These are phyloP conservation scores for Aspergillus luchuensis DNA, from an alignment of 2,329 filamentous ascomycete species.

Conservation along the genomic window DNA sequence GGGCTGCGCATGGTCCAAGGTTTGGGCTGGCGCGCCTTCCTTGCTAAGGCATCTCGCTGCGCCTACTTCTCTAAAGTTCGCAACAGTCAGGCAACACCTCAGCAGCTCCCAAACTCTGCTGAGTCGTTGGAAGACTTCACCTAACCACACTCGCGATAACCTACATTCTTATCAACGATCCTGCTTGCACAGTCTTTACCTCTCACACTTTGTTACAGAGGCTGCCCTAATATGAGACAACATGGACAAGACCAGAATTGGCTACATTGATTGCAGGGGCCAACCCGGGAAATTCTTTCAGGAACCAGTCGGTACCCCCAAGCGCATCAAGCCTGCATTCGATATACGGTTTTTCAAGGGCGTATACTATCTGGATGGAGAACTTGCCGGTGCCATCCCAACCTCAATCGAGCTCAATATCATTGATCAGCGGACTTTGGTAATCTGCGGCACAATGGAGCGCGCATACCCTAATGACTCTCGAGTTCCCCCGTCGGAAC, in stretches of 20 bases:
- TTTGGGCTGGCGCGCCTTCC: too few relatives aligned
- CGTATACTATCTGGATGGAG: conserved; percentile 50
- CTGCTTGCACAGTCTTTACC: too few relatives aligned
- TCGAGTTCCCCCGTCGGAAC: conserved; percentile 25
- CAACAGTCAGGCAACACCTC: too few relatives aligned
- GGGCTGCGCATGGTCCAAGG: too few relatives aligned
- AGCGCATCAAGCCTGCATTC: conserved; percentile 44
- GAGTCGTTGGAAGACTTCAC: too few relatives aligned
- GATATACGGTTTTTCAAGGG: conserved; percentile 50
- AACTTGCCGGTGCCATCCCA: conserved; percentile 51
- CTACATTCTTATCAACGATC: too few relatives aligned
- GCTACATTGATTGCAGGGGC: neutral
- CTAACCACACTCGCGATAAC: too few relatives aligned
- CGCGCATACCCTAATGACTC: conserved; percentile 32
- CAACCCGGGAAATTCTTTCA: neutral
- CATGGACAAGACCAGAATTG: neutral
- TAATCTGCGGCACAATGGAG: conserved; percentile 48
- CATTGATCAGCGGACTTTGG: conserved; percentile 48
- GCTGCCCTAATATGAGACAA: too few relatives aligned
- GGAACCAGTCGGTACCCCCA: conserved; percentile 26
- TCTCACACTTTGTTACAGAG: too few relatives aligned
- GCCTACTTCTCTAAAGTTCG: too few relatives aligned
- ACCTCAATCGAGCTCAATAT: conserved; percentile 52
- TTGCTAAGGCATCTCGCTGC: too few relatives aligned
- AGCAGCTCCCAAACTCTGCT: too few relatives aligned